Percentiles rank a stretch among this genome's conserved stretches.
Conservation (phyloP, 768 basidiomycete genomes). For the Fistulinella prunicolor region DNA sequence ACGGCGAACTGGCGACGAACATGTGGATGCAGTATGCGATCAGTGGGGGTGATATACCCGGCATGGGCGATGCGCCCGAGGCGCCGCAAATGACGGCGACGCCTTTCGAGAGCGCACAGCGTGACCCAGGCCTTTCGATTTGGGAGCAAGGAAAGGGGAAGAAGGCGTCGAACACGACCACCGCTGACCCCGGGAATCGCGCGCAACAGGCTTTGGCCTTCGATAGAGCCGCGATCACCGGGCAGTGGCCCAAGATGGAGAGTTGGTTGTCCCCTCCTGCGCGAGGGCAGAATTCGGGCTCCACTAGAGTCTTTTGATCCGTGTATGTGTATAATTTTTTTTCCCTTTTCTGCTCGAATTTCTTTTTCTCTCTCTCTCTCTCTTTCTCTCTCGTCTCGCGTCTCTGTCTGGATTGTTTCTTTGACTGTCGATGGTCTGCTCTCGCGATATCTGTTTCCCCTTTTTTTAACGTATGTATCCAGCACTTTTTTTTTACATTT, state of each 20-base stretch:
- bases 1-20: slow-evolving; percentile 15
- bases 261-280: slow-evolving; percentile 30
- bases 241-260: slow-evolving; percentile 36
- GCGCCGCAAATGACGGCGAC: neutral
- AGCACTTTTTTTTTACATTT: slow-evolving; percentile 8
- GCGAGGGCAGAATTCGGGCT: slow-evolving; percentile 31
- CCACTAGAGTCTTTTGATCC: slow-evolving; percentile 30
- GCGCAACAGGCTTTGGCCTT: slow-evolving; percentile 23
- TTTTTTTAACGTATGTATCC: slow-evolving; percentile 5
- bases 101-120: slow-evolving; percentile 6
- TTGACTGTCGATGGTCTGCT: neutral
- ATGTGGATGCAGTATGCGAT: slow-evolving; percentile 34
- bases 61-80: slow-evolving; percentile 3
- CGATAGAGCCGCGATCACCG: slow-evolving; percentile 27
- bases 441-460: neutral
- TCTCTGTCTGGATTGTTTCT: slow-evolving; percentile 1
- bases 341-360: neutral
- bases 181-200: slow-evolving; percentile 21
- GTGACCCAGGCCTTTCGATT: neutral
- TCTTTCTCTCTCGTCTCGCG: neutral
- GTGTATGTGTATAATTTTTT: neutral
- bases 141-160: slow-evolving; percentile 28
- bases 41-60: slow-evolving; percentile 22
- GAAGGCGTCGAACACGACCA: slow-evolving; percentile 15
- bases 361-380: neutral